Base-by-base conservation (phyloP, 2,329 filamentous ascomycete species). In the Fusarium ambrosium region DNA sequence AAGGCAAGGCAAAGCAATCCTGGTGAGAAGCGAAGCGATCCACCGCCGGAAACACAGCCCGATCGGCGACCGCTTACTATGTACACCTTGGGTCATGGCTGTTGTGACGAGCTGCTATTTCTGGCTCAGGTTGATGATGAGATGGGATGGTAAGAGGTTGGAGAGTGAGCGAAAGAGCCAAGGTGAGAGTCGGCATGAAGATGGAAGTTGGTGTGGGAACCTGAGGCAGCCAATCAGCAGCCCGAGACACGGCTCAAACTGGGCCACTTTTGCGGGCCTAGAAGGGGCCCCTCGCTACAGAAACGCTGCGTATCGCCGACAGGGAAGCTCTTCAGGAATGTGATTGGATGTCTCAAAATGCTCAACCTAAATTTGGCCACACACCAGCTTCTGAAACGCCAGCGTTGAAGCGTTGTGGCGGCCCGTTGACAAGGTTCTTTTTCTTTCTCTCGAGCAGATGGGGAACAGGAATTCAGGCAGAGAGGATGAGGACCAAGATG, bases 341-440 rank as follows among this genome's bases (percentile, higher is more conserved):
- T 82, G 78, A 84, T 84, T 84, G 82, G 83, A 37, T 64, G 58
- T 69, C 66, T 72, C 69, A 73, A 75, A 59, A 76, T 78, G 77
- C 76, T 79, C 79, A 79, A 79, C 76, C 81, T 81, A 80, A 80
- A 78, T 81, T 79, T 80, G 78, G 77, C 62, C 70, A 72, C 68
- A 69, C 67, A 74, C 71, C 71, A 75, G 79, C 73, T 75, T 77
- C 69, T 81, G 79, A 79, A 81, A 81, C 79, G 72, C 73, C 74
- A 76, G 75, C 69, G 71, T 72, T 66, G 62, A 75, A 71, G 67
- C 69, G 68, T 75, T 71, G 69, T 77, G 76, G 73, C 75, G 70
- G 77, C 59, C 71, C 69, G 68, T 74, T 51, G 63, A 64, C 61
- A 62, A 68, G 69, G 51, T 67, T 51, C 20, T 62, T 64, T 48